Percentiles rank a stretch among this genome's conserved stretches.
phyloP scores from a whole-genome alignment of 2,329 filamentous ascomycete genomes.

The Sclerotinia minor region DNA sequence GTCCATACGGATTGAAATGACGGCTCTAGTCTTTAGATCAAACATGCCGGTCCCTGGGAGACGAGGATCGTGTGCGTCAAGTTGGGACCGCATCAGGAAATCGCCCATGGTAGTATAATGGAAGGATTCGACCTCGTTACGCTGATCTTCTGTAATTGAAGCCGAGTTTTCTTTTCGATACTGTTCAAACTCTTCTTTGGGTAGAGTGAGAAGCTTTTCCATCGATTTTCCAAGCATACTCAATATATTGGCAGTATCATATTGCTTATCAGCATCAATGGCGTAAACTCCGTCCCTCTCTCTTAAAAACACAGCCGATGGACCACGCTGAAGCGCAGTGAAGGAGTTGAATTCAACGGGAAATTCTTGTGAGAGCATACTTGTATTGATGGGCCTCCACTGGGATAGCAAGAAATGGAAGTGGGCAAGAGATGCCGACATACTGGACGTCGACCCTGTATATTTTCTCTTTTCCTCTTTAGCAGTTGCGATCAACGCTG shows the following conservation, averaged over 20 bases:
- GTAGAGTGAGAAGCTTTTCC: slow-evolving; percentile 88
- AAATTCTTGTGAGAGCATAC: slow-evolving; percentile 68
- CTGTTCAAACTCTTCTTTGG: slow-evolving; percentile 79
- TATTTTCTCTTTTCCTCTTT: slow-evolving; percentile 71
- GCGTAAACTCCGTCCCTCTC: slow-evolving; percentile 85
- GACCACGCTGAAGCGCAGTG: slow-evolving; percentile 69
- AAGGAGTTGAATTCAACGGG: slow-evolving; percentile 61
- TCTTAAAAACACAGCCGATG: slow-evolving; percentile 78
- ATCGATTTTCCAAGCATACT: slow-evolving; percentile 93
- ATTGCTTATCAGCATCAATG: slow-evolving; percentile 94
- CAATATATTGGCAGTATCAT: slow-evolving; percentile 78
- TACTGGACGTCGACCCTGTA: slow-evolving; percentile 93
- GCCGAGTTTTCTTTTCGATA: slow-evolving; percentile 71
- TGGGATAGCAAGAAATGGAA: slow-evolving; percentile 89
- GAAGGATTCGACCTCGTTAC: slow-evolving; percentile 72
- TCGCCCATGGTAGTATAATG: slow-evolving; percentile 86
- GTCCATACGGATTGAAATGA: slow-evolving; percentile 90
- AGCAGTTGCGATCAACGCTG: slow-evolving; percentile 67
- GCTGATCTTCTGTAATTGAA: slow-evolving; percentile 69
- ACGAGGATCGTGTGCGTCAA: slow-evolving; percentile 84
- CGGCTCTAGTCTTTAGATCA: slow-evolving; percentile 92
- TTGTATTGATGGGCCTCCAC: slow-evolving; percentile 72
- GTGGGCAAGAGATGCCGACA: slow-evolving; percentile 83
- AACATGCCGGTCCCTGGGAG: slow-evolving; percentile 92
- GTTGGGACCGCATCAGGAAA: slow-evolving; percentile 91